Percentiles rank a stretch among this genome's conserved stretches.
phyloP scores from a whole-genome alignment of 1,284 basidiomycete species.

The Pascua guehoae region DNA sequence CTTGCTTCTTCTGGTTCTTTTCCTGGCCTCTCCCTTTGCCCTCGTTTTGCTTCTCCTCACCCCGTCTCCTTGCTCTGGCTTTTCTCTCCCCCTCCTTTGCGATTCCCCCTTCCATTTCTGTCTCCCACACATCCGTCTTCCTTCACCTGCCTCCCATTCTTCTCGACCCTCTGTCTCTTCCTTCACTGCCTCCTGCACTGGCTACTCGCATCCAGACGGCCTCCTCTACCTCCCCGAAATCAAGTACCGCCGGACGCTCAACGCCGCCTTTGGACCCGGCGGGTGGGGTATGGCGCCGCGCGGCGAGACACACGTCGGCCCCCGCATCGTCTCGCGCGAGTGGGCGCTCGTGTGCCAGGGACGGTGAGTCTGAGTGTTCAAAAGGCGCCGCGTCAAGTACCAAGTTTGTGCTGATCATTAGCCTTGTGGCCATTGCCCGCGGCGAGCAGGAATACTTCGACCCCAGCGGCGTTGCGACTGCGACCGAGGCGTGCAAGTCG shows the following conservation, averaged over 20 bases:
- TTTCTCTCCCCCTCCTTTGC: no score
- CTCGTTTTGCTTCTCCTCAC: no score
- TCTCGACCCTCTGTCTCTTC: neutral
- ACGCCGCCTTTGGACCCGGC: slow-evolving; percentile 92
- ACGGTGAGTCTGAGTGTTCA: slow-evolving; percentile 55
- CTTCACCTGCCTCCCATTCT: neutral
- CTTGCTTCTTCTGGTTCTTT: no score
- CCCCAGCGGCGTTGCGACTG: slow-evolving; percentile 83
- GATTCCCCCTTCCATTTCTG: neutral
- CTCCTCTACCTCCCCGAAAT: slow-evolving; percentile 95
- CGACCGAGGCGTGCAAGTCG: slow-evolving; percentile 91
- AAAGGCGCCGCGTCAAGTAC: no score
- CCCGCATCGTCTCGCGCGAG: slow-evolving; percentile 84
- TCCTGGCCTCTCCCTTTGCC: no score
- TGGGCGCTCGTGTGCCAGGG: slow-evolving; percentile 94
- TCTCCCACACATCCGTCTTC: no score
- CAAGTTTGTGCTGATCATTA: slow-evolving; percentile 41
- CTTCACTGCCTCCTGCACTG: neutral
- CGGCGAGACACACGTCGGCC: slow-evolving; percentile 84
- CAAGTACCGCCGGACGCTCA: slow-evolving; percentile 92
- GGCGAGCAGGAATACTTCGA: slow-evolving; percentile 98
- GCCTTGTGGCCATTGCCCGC: slow-evolving; percentile 83
- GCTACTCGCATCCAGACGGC: slow-evolving; percentile 64
- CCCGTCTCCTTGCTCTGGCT: no score
- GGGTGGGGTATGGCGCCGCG: slow-evolving; percentile 96